Evolutionary conservation across 1,284 basidiomycete species (phyloP), one percentile per base, ranked within the genome.

Genomic region (Coriolopsis trogii): DNA sequence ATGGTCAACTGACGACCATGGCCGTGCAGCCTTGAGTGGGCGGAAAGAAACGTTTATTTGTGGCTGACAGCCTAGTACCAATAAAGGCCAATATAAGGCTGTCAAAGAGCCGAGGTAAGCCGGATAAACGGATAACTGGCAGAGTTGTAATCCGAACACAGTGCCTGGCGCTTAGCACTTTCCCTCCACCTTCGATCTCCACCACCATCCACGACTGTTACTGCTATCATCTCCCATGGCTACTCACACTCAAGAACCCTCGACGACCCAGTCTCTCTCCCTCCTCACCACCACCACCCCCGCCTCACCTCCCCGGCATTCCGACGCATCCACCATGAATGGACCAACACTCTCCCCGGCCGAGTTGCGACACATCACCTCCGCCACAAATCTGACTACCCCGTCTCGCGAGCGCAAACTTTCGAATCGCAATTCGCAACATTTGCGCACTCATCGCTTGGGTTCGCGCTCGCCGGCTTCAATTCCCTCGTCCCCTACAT

Each of bases 401-500:
- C 66, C 68, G 6, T 63, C 65, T 38, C 70, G 70, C 45, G 75
- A 78, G 46, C 70, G 70, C 56, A 70, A 69, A 28, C 67, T 76
- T 1, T 75, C 77, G 1, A 71, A 68, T 1, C 67, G 75, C 36
- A 57, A 68, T 20, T 75, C 77, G 0, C 76, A 77, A 54, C 75
- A 78, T 51, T 68, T 81, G 15, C 73, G 75, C 33, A 73, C 74
- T 6, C 70, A 73, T 40, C 74, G 78, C 46, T 57, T 80, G 23
- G 84, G 84, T 39, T 84, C 82, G 6, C 75, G 76, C 26, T 86
- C 85, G 0, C 84, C 87, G 0, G 73, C 74, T 23, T 87, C 84
- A 8, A 89, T 89, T 52, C 87, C 87, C 0, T 87, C 85, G 23
- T 87, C 85, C 3, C 87, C 87, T 4, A 88, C 87, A 20, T 89